Conservation (phyloP, 1,284 basidiomycete genomes). For the Rhodotorula sp. region DNA sequence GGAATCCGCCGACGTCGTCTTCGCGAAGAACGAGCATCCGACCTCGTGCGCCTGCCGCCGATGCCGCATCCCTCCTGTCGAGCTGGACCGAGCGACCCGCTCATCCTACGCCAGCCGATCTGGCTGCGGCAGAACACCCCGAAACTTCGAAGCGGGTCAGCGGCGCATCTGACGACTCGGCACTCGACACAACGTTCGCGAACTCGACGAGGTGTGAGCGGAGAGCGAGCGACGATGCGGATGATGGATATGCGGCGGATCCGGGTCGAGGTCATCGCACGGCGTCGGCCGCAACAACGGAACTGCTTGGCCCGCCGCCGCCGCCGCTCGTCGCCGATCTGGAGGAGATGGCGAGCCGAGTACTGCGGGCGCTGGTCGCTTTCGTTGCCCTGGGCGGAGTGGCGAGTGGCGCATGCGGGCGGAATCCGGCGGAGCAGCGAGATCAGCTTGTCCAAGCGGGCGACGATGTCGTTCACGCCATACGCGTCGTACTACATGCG, state of each 20-base stretch:
- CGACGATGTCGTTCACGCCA: constrained; percentile 61
- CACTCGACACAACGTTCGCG: constrained; percentile 26
- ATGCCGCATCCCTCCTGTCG: constrained; percentile 24
- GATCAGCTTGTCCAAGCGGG: constrained; percentile 22
- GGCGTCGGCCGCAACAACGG: constrained; percentile 3
- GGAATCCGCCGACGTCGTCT: constrained; percentile 51
- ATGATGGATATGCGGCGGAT: background rate
- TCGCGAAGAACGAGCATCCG: background rate
- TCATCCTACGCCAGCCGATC: background rate
- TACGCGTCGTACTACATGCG: constrained; percentile 53
- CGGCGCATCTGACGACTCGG: constrained; percentile 62
- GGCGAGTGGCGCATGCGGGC: background rate
- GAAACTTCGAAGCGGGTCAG: constrained; percentile 54
- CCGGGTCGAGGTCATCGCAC: background rate
- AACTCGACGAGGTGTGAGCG: background rate
- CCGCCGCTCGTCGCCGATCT: constrained; percentile 37
- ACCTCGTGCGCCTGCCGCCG: background rate
- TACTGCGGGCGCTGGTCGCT: constrained; percentile 22
- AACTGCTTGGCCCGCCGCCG: constrained; percentile 25
- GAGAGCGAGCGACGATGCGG: background rate
- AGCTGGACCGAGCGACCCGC: constrained; percentile 18
- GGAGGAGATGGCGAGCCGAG: constrained; percentile 21
- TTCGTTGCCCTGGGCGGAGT: constrained; percentile 8
- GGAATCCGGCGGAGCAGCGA: constrained; percentile 13
- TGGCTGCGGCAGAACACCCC: background rate